Evolutionary conservation across 2,329 filamentous ascomycete genomes (phyloP).

Genomic region (Exophiala spinifera): DNA sequence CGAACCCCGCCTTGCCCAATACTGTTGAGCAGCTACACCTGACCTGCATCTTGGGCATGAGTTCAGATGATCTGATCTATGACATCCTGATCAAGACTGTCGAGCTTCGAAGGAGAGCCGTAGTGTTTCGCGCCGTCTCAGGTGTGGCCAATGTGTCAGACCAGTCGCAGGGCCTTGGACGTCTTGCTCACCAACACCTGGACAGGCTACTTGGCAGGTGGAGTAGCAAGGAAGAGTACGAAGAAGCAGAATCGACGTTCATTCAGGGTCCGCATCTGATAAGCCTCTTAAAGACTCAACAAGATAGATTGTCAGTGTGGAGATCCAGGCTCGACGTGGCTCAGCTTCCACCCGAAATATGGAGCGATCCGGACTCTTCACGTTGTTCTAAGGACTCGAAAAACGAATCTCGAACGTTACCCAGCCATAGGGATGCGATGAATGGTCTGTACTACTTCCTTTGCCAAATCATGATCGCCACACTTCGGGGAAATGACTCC

Average conservation of each 20-base stretch:
- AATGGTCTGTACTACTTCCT: constrained; percentile 13
- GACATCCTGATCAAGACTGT: constrained; percentile 29
- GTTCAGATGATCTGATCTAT: constrained; percentile 26
- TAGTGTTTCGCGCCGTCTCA: constrained; percentile 24
- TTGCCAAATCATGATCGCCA: constrained; percentile 6
- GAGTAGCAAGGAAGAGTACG: neutral
- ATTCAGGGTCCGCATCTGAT: constrained; percentile 20
- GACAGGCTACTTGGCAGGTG: neutral
- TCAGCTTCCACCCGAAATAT: neutral
- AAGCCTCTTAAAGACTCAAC: constrained; percentile 22
- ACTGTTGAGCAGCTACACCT: constrained; percentile 22
- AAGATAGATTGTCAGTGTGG: constrained; percentile 23
- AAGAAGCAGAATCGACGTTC: constrained; percentile 17
- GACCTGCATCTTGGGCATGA: constrained; percentile 23
- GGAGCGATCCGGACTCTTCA: neutral
- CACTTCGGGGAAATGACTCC: too few relatives aligned
- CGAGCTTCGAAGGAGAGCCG: constrained; percentile 22
- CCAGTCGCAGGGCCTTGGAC: neutral
- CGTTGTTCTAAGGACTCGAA: neutral
- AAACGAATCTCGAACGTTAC: neutral
- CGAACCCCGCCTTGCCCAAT: constrained; percentile 7
- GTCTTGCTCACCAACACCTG: neutral
- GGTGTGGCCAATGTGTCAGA: constrained; percentile 4
- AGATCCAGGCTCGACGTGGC: constrained; percentile 7
- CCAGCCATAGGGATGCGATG: constrained; percentile 8